phyloP scores from a whole-genome alignment of 2,329 filamentous ascomycete genomes.

The Mollisia scopiformis region DNA sequence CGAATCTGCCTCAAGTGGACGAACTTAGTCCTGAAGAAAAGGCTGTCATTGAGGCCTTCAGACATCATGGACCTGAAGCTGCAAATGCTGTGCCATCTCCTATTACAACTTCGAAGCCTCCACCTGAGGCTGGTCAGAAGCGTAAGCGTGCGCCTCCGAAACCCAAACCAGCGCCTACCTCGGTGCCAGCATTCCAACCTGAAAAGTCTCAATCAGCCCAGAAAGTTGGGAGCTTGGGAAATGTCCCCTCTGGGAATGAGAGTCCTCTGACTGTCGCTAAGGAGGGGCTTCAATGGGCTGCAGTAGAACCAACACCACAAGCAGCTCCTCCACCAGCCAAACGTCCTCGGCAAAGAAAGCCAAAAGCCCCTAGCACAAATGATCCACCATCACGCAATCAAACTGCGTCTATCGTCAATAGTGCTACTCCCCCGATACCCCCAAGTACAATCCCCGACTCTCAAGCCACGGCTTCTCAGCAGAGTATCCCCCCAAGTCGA shows the following conservation, averaged over 20 bases:
- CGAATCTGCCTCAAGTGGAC: conserved; percentile 21
- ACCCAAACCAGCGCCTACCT: conserved; percentile 23
- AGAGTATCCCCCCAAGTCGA: conserved; percentile 28
- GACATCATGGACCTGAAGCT: conserved; percentile 24
- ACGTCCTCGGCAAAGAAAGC: conserved; percentile 43
- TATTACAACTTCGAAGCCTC: conserved; percentile 22
- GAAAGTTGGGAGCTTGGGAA: not conserved
- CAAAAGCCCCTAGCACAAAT: conserved; percentile 34
- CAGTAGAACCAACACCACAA: conserved; percentile 25
- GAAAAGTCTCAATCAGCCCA: conserved; percentile 8
- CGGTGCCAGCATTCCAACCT: conserved; percentile 16
- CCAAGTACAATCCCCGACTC: conserved; percentile 36
- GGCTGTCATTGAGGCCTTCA: conserved; percentile 37
- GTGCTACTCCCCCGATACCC: conserved; percentile 32
- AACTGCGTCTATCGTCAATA: conserved; percentile 31
- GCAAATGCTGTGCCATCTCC: conserved; percentile 26
- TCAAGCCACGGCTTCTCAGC: conserved; percentile 27
- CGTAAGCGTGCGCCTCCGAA: conserved; percentile 33
- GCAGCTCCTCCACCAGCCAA: conserved; percentile 40
- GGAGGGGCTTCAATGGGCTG: conserved; percentile 32
- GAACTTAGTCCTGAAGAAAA: conserved; percentile 37
- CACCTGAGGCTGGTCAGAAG: conserved; percentile 26
- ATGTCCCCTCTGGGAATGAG: conserved; percentile 19
- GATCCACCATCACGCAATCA: conserved; percentile 30
- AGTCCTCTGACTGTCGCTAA: conserved; percentile 22